phyloP scores from a whole-genome alignment of 2,329 filamentous ascomycete genomes.

The Epichloe bromicola region DNA sequence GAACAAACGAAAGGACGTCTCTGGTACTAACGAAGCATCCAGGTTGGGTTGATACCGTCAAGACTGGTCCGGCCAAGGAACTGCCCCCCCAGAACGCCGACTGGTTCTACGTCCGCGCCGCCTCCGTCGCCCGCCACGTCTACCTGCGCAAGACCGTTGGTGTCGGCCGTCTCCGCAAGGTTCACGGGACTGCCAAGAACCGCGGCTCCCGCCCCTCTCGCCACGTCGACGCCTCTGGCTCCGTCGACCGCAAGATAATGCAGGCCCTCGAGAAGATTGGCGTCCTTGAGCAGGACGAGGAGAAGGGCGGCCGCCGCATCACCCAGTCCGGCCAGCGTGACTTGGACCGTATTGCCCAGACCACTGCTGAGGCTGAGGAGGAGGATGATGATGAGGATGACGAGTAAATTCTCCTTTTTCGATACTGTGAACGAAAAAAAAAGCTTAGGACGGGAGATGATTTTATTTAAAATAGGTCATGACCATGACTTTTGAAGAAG shows the following conservation, averaged over 20 bases:
- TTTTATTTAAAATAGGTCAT: not conserved
- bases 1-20: no score
- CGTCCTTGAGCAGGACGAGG: conserved; percentile 93
- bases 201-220: conserved; percentile 80
- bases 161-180: conserved; percentile 93
- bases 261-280: conserved; percentile 99
- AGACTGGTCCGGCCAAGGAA: conserved; percentile 94
- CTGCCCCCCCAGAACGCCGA: conserved; percentile 92
- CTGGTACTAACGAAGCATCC: no score
- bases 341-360: conserved; percentile 90
- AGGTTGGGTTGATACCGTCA: conserved; percentile 99
- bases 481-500: not conserved
- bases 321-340: conserved; percentile 97
- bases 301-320: conserved; percentile 96
- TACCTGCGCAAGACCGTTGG: conserved; percentile 99
- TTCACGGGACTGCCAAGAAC: conserved; percentile 95
- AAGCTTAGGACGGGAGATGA: not conserved
- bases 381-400: conserved; percentile 49
- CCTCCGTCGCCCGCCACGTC: conserved; percentile 92
- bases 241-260: conserved; percentile 93
- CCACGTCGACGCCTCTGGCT: conserved; percentile 91
- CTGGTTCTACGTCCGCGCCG: conserved; percentile 89
- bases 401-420: conserved; percentile 36
- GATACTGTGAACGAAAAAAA: not conserved
- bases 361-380: conserved; percentile 60